Evolutionary conservation across 83 land plant genomes (phyloP).

Genomic region (Thuja plicata): DNA sequence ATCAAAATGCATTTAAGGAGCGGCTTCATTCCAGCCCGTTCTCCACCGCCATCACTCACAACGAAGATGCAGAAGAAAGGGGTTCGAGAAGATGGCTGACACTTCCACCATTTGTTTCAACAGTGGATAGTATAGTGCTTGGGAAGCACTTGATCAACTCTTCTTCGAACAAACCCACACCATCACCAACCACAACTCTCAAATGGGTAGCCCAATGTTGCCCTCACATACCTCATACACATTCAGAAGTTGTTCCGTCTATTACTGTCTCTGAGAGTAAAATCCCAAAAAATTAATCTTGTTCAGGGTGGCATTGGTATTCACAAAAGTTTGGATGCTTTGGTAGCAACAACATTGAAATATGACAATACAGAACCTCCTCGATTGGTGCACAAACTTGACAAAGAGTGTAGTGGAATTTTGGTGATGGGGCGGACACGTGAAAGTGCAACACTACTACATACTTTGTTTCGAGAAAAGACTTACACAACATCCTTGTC

Average conservation of each 20-base stretch:
- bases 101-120: background rate
- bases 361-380: slow-evolving; percentile 52
- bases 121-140: background rate
- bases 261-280: slow-evolving; percentile 27
- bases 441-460: slow-evolving; percentile 54
- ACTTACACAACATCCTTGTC: slow-evolving; percentile 41
- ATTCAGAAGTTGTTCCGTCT: slow-evolving; percentile 60
- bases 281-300: background rate
- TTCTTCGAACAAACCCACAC: background rate
- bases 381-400: slow-evolving; percentile 74
- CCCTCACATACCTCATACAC: slow-evolving; percentile 48
- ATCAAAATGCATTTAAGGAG: background rate
- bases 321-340: slow-evolving; percentile 52
- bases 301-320: slow-evolving; percentile 70
- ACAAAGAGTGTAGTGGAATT: slow-evolving; percentile 79
- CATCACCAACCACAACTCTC: slow-evolving; percentile 35
- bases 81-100: background rate
- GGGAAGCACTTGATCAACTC: background rate
- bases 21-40: background rate
- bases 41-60: background rate
- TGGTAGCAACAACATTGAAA: slow-evolving; percentile 48
- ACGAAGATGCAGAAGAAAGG: background rate
- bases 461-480: slow-evolving; percentile 72
- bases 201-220: slow-evolving; percentile 70
- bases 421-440: slow-evolving; percentile 74